These are phyloP conservation scores for Pittosporum tobira DNA, from an alignment of 129 eudicot genomes.

Conservation along the genomic window DNA sequence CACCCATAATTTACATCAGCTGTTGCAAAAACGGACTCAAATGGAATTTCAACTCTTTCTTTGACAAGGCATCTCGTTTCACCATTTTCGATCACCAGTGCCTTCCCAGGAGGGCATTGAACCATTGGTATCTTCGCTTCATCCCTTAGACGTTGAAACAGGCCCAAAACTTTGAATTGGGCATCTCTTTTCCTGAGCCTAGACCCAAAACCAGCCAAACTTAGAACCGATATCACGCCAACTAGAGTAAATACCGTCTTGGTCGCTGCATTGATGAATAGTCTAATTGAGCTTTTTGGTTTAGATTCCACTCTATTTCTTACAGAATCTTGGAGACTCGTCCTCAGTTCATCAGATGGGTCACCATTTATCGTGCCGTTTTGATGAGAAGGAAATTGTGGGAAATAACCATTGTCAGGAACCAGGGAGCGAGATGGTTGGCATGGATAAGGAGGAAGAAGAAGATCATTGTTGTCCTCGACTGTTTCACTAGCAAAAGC, in stretches of 20 bases:
- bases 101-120: conserved; percentile 84
- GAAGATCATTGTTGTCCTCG: conserved; percentile 60
- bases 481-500: conserved; percentile 78
- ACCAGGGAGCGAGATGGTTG: conserved; percentile 25
- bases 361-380: conserved; percentile 15
- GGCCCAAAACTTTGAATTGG: conserved; percentile 26
- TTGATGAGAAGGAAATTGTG: conserved; percentile 36
- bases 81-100: conserved; percentile 71
- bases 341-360: conserved; percentile 12
- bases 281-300: conserved; percentile 30
- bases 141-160: conserved; percentile 22
- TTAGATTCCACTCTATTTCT: conserved; percentile 8
- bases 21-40: conserved; percentile 41
- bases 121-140: conserved; percentile 16
- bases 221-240: conserved; percentile 59
- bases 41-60: conserved; percentile 82
- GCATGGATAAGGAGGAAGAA: conserved; percentile 82
- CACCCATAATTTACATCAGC: conserved; percentile 87
- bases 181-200: conserved; percentile 32
- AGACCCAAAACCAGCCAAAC: conserved; percentile 74
- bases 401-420: no score
- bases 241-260: conserved; percentile 50
- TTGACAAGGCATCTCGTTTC: conserved; percentile 85
- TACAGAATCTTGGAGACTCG: conserved; percentile 18
- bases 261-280: conserved; percentile 47